Conservation (phyloP, 208 protist genomes). For the Crithidia mellificae region DNA sequence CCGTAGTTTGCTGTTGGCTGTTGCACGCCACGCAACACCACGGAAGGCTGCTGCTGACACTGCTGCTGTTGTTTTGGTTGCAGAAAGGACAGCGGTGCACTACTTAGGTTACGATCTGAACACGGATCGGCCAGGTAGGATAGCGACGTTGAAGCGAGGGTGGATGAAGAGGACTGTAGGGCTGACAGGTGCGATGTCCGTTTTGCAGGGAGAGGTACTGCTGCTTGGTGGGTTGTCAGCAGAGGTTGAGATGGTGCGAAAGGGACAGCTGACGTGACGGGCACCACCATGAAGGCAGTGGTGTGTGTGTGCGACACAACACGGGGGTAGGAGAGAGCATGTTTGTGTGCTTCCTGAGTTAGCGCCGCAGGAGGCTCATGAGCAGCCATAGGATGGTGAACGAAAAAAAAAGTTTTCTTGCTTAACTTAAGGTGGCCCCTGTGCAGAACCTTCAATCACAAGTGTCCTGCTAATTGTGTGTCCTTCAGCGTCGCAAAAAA, state of each 20-base stretch:
- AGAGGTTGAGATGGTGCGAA: not conserved
- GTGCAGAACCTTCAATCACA: too few species aligned
- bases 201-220: not conserved
- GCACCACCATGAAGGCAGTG: conserved; percentile 21
- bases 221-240: not conserved
- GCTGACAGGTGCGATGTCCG: not conserved
- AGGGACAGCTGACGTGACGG: not conserved
- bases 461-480: too few species aligned
- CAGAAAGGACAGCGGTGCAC: not conserved
- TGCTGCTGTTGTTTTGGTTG: not conserved
- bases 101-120: not conserved
- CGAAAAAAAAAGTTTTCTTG: not conserved
- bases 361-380: not conserved
- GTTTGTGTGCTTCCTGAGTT: not conserved
- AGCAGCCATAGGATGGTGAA: not conserved
- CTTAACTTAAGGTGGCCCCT: not conserved
- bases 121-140: conserved; percentile 5
- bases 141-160: not conserved
- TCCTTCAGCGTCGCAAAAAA: too few species aligned
- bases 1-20: too few species aligned
- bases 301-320: conserved; percentile 26
- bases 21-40: too few species aligned
- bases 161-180: not conserved
- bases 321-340: not conserved
- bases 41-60: not conserved